Conservation (phyloP, 2,329 filamentous ascomycete species). For the Pseudocercospora eumusae region DNA sequence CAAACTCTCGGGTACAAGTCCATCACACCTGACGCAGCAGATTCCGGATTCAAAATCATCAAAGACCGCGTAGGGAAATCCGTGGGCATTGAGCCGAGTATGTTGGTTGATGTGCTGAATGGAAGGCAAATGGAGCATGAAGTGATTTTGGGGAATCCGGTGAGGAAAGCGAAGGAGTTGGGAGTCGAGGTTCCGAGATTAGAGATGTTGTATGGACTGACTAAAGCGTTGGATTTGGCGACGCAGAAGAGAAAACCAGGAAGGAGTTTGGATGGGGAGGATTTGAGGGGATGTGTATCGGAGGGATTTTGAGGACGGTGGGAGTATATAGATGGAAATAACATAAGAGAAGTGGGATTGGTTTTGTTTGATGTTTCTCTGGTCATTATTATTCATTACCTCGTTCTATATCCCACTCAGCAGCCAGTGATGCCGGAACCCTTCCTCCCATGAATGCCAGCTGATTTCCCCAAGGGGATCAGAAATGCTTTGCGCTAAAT, state of each 20-base stretch:
- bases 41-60: conserved; percentile 44
- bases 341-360: background rate
- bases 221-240: conserved; percentile 46
- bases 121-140: conserved; percentile 52
- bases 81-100: conserved; percentile 51
- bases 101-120: conserved; percentile 51
- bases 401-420: conserved; percentile 1
- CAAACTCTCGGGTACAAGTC: conserved; percentile 43
- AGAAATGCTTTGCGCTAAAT: background rate
- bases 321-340: background rate
- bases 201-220: conserved; percentile 49
- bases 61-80: conserved; percentile 39
- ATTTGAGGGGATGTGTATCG: conserved; percentile 16
- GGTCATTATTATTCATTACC: conserved; percentile 9
- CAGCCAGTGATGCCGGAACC: background rate
- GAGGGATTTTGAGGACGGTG: background rate
- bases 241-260: conserved; percentile 33
- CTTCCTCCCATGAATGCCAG: background rate
- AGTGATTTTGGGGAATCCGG: conserved; percentile 52
- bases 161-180: conserved; percentile 46
- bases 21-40: conserved; percentile 43
- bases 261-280: conserved; percentile 26
- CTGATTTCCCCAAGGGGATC: too few species aligned
- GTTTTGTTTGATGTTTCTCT: background rate
- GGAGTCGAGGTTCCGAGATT: conserved; percentile 47